Evolutionary conservation across 2,329 filamentous ascomycete species (phyloP).

Genomic region (Neoascochyta sp.): DNA sequence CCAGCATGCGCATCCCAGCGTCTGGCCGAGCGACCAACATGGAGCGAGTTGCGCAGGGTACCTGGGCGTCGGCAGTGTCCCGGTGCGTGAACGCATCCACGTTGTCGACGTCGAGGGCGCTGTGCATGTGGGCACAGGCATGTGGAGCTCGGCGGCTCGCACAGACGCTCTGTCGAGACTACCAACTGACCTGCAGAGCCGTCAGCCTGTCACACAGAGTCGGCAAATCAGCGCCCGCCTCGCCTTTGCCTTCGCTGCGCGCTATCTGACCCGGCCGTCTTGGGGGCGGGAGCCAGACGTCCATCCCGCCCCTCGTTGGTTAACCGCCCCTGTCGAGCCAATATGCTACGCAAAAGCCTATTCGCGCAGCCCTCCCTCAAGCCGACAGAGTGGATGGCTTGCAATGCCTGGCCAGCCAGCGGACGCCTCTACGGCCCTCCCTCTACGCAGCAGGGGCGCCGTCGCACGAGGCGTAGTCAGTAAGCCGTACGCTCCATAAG

Average conservation of each 20-base stretch:
- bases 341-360: conserved; percentile 24
- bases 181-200: conserved; percentile 13
- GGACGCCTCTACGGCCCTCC: conserved; percentile 9
- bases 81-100: too few relatives aligned
- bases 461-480: conserved; percentile 21
- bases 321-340: conserved; percentile 24
- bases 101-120: too few relatives aligned
- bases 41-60: too few relatives aligned
- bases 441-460: conserved; percentile 9
- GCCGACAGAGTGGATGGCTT: conserved; percentile 23
- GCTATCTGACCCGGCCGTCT: conserved; percentile 20
- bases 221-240: conserved; percentile 16
- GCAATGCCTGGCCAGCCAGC: conserved; percentile 25
- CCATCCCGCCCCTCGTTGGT: conserved; percentile 33
- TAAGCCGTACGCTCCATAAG: conserved; percentile 21
- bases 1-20: too few relatives aligned
- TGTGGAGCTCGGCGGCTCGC: conserved; percentile 32
- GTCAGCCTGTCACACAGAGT: conserved; percentile 25
- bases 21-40: too few relatives aligned
- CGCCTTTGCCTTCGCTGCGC: conserved; percentile 11
- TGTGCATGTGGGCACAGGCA: too few relatives aligned
- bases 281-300: conserved; percentile 15
- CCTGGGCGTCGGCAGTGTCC: too few relatives aligned
- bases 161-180: conserved; percentile 17
- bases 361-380: conserved; percentile 22